Evolutionary conservation across 2,329 filamentous ascomycete genomes (phyloP), one percentile per base, ranked within the genome.

Genomic region (Xylogone sp.): DNA sequence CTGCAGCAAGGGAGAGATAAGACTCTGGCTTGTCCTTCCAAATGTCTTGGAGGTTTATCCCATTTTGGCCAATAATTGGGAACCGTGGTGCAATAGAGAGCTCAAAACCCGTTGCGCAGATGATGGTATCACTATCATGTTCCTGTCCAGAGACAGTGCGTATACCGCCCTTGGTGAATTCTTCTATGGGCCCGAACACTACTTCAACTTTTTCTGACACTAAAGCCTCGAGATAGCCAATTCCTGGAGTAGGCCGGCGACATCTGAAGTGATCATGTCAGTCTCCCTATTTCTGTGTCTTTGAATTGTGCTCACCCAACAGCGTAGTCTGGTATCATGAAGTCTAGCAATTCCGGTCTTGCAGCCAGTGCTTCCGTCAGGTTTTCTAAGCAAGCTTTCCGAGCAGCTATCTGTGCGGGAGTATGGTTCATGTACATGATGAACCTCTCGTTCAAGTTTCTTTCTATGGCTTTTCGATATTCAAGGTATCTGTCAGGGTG

Each of bases 211-310:
- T 27, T 27, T 27, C 24, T 10, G 24, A 27, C 24, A 27, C 24
- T 10, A 68, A 54, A 2, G 65, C 58, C n/a, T 69, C 66, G 46
- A 67, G 64, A 51, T 68, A 69, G 39, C 63, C 62, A 56, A 91
- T 81, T 96, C 97, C 88, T 96, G 92, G 92, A 96, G 93, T 92
- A 94, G 89, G 21, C 94, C 51, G 46, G 16, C 51, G 46, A 42
- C 51, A 27, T 27, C 24, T 27, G 24, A 10, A 27, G 5, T 6
- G 5, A 27, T 27, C 24, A 5, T 6, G 5, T 27, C 5, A 27
- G 5, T 27, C 24, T 6, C 10, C 24, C 10, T 27, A 10, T 10
- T 6, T 6, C 5, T 6, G 10, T 10, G 24, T 10, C 10, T 6
- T 27, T 27, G 5, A 10, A 10, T 5, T 27, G 24, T 27, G 24